Evolutionary conservation across 331 rosid genomes (phyloP).

Genomic region (Rhamnella rubrinervis): DNA sequence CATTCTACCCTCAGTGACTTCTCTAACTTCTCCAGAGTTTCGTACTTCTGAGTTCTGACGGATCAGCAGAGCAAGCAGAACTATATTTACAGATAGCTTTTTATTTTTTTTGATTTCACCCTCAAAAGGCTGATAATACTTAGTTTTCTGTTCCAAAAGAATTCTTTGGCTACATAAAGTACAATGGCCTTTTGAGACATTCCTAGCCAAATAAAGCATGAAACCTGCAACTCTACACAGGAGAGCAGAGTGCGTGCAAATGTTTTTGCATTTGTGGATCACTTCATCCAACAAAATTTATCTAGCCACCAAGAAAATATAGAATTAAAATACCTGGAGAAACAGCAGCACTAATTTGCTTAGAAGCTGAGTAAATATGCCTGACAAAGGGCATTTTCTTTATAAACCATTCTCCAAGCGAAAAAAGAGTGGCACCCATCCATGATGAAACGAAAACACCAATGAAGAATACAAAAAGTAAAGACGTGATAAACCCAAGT

Average conservation of each 20-base stretch:
- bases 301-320: slow-evolving; percentile 11
- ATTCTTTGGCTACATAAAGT: neutral
- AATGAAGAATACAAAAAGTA: slow-evolving; percentile 76
- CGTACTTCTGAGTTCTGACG: too few relatives aligned
- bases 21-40: too few relatives aligned
- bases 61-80: too few relatives aligned
- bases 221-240: neutral
- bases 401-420: slow-evolving; percentile 89
- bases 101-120: too few relatives aligned
- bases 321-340: slow-evolving; percentile 64
- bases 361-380: slow-evolving; percentile 89
- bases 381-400: slow-evolving; percentile 90
- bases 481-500: slow-evolving; percentile 81
- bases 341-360: slow-evolving; percentile 90
- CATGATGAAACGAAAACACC: slow-evolving; percentile 89
- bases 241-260: neutral
- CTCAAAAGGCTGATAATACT: neutral
- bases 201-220: slow-evolving; percentile 5
- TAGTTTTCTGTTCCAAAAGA: neutral
- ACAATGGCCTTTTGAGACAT: slow-evolving; percentile 1
- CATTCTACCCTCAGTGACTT: too few relatives aligned
- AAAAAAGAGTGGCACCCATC: slow-evolving; percentile 89
- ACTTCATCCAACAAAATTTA: slow-evolving; percentile 6
- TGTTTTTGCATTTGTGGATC: slow-evolving; percentile 6
- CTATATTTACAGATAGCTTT: too few relatives aligned